Evolutionary conservation across 768 basidiomycete genomes (phyloP).

Genomic region (Boletus reticulatus): DNA sequence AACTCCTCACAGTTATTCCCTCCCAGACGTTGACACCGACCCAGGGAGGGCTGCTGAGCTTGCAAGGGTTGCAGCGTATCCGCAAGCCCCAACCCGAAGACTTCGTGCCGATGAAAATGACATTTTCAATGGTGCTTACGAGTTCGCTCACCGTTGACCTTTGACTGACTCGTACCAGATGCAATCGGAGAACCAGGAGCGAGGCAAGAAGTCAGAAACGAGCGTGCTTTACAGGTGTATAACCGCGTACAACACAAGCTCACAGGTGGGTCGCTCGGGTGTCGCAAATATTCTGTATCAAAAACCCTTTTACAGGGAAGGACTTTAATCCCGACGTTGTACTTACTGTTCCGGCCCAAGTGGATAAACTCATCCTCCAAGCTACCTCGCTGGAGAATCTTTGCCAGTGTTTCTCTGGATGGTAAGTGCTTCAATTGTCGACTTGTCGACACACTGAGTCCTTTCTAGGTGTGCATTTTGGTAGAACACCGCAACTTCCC

Average conservation of each 20-base stretch:
- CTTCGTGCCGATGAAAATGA: constrained; percentile 91
- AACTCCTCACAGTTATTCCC: background rate
- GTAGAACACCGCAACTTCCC: constrained; percentile 35
- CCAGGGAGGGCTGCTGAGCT: constrained; percentile 60
- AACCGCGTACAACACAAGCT: constrained; percentile 95
- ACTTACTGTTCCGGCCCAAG: constrained; percentile 78
- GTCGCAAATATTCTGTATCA: background rate
- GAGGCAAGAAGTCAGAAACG: constrained; percentile 85
- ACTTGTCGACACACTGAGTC: background rate
- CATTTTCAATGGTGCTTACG: constrained; percentile 79
- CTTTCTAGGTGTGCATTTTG: constrained; percentile 69
- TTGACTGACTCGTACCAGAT: constrained; percentile 25
- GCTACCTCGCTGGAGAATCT: constrained; percentile 93
- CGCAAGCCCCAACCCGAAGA: constrained; percentile 78
- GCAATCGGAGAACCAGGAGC: constrained; percentile 53
- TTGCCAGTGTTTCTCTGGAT: constrained; percentile 95
- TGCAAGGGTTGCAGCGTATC: constrained; percentile 65
- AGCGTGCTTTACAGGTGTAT: constrained; percentile 86
- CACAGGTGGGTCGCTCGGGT: constrained; percentile 54
- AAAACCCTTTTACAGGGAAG: constrained; percentile 50
- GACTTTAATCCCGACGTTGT: constrained; percentile 88
- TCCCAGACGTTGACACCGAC: constrained; percentile 43
- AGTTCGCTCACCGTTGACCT: background rate
- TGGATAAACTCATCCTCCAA: constrained; percentile 90
- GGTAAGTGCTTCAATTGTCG: constrained; percentile 41